A percentile compares a stretch with the other conserved stretches of the same genome.
Evolutionary conservation across 139 green algal genomes (phyloP).

Genomic region (Auxenochlorella pyrenoidosa): DNA sequence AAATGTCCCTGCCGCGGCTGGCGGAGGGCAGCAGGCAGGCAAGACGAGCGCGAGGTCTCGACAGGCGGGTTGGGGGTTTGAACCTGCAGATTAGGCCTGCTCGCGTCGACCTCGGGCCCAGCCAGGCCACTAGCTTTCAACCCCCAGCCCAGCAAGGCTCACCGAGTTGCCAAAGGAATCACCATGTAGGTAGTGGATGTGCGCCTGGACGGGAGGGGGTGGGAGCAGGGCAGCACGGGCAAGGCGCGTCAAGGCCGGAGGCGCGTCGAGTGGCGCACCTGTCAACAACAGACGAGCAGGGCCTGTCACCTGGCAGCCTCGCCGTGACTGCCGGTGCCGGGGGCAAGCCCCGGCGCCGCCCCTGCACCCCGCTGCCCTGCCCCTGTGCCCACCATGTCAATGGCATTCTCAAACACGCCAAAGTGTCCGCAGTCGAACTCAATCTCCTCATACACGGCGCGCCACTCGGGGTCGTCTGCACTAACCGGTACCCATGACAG

Average conservation of each 20-base stretch:
- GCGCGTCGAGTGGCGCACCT: neutral
- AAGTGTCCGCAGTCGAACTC: slow-evolving; percentile 64
- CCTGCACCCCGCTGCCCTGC: too few relatives aligned
- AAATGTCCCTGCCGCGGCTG: too few relatives aligned
- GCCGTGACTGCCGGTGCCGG: too few relatives aligned
- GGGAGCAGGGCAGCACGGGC: too few relatives aligned
- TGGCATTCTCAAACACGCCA: slow-evolving; percentile 90
- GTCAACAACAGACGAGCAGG: neutral
- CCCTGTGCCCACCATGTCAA: slow-evolving; percentile 75
- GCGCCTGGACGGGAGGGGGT: slow-evolving; percentile 29
- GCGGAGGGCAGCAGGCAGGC: too few relatives aligned
- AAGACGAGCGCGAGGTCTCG: too few relatives aligned
- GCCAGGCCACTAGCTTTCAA: too few relatives aligned
- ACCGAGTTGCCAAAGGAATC: slow-evolving; percentile 54
- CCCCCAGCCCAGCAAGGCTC: neutral
- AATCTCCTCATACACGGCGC: slow-evolving; percentile 75
- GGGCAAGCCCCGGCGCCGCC: too few relatives aligned
- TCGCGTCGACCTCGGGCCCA: too few relatives aligned
- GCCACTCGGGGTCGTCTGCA: slow-evolving; percentile 72
- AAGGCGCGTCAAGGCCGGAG: neutral
- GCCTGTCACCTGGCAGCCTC: too few relatives aligned
- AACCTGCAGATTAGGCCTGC: too few relatives aligned
- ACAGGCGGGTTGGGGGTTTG: too few relatives aligned
- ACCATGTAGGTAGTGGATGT: slow-evolving; percentile 91
- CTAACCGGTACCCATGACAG: neutral